Conservation (phyloP, 805 yeast species). For the Debaryomyces prosopidis region DNA sequence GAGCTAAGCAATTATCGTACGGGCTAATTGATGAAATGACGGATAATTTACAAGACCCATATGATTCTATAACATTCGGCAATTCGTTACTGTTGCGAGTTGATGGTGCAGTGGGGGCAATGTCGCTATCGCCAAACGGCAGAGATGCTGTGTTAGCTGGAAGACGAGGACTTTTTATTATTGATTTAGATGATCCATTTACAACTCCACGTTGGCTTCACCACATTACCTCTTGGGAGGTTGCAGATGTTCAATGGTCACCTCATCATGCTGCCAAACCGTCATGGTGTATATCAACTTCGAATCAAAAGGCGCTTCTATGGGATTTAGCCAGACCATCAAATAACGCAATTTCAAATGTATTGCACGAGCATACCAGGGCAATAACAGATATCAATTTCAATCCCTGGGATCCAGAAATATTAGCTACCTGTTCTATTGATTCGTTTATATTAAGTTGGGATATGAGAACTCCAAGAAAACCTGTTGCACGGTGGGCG, state of each 20-base stretch:
- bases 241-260: slow-evolving; percentile 98
- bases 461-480: slow-evolving; percentile 82
- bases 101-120: slow-evolving; percentile 90
- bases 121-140: slow-evolving; percentile 86
- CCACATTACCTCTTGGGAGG: slow-evolving; percentile 95
- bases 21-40: slow-evolving; percentile 2
- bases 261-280: slow-evolving; percentile 80
- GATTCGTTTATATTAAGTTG: slow-evolving; percentile 86
- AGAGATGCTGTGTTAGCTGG: slow-evolving; percentile 93
- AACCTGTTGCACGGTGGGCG: slow-evolving; percentile 78
- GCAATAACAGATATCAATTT: slow-evolving; percentile 96
- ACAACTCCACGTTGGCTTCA: slow-evolving; percentile 92
- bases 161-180: slow-evolving; percentile 74
- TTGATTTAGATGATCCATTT: slow-evolving; percentile 95
- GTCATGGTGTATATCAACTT: slow-evolving; percentile 88
- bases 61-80: slow-evolving; percentile 65
- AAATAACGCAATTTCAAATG: slow-evolving; percentile 76
- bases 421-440: slow-evolving; percentile 88
- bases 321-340: slow-evolving; percentile 85
- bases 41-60: slow-evolving; percentile 19
- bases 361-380: slow-evolving; percentile 84
- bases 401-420: slow-evolving; percentile 82
- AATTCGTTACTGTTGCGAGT: slow-evolving; percentile 80
- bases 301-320: slow-evolving; percentile 91
- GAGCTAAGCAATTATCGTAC: too few relatives aligned